A percentile compares a stretch with the other conserved stretches of the same genome.
These are phyloP conservation scores for Tetraselmis chui DNA, from an alignment of 139 green algal genomes.

Conservation along the genomic window DNA sequence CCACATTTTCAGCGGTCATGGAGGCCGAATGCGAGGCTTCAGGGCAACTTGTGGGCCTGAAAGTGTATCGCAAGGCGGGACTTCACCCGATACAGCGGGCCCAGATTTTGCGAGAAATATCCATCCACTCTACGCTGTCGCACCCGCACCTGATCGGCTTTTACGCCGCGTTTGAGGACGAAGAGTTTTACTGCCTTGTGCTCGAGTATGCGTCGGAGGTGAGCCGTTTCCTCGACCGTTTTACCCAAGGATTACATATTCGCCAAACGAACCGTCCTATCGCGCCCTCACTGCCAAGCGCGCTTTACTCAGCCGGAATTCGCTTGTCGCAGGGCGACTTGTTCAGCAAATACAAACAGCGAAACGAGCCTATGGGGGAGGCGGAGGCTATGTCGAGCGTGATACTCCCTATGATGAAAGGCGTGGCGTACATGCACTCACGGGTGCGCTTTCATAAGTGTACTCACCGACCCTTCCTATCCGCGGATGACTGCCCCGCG, in stretches of 20 bases:
- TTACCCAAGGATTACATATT: no score
- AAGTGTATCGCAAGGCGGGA: slow-evolving; percentile 48
- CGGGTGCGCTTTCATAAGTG: slow-evolving; percentile 9
- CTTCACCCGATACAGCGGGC: slow-evolving; percentile 46
- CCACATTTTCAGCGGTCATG: no score
- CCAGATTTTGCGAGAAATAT: slow-evolving; percentile 65
- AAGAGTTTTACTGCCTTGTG: slow-evolving; percentile 71
- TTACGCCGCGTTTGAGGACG: slow-evolving; percentile 75
- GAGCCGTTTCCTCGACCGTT: not conserved
- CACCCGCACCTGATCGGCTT: slow-evolving; percentile 68
- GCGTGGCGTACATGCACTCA: slow-evolving; percentile 46
- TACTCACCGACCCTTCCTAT: slow-evolving; percentile 39
- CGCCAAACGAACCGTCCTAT: no score
- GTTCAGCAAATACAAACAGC: slow-evolving; percentile 41
- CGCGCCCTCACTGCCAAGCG: no score
- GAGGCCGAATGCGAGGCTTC: no score
- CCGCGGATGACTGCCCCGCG: slow-evolving; percentile 43
- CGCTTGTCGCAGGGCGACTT: slow-evolving; percentile 35
- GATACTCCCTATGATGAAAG: slow-evolving; percentile 35
- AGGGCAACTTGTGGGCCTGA: no score
- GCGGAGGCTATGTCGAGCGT: slow-evolving; percentile 30
- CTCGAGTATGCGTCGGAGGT: slow-evolving; percentile 35
- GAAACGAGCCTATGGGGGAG: slow-evolving; percentile 28
- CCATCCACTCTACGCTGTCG: slow-evolving; percentile 59
- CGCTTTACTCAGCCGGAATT: not conserved